phyloP scores from a whole-genome alignment of 805 yeast genomes.

The Schizosaccharomyces cryophilus region DNA sequence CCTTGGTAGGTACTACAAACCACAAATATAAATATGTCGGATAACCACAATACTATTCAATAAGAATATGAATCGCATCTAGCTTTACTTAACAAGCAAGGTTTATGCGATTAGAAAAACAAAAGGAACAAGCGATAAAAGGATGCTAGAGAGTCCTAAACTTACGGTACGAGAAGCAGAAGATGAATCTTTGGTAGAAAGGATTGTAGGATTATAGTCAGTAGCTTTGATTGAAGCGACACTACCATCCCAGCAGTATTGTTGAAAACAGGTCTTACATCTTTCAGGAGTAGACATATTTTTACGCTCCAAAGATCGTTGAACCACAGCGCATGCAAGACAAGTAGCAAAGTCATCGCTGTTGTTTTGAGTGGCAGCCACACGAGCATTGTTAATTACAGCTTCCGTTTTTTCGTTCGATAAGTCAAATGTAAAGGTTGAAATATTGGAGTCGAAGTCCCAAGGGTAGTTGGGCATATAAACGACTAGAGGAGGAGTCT shows the following conservation, averaged over 20 bases:
- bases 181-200: background rate
- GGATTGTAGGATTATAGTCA: background rate
- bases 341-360: conserved; percentile 41
- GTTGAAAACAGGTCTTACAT: conserved; percentile 44
- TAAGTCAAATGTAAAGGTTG: conserved; percentile 45
- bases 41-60: too few species aligned
- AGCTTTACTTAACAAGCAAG: too few species aligned
- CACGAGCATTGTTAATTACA: conserved; percentile 53
- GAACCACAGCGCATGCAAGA: conserved; percentile 60
- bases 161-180: background rate
- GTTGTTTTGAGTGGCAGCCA: conserved; percentile 39
- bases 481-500: conserved; percentile 36
- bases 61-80: too few species aligned
- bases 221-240: background rate
- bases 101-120: too few species aligned
- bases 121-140: too few species aligned
- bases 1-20: too few species aligned
- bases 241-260: conserved; percentile 48
- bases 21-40: too few species aligned
- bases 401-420: conserved; percentile 28
- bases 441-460: conserved; percentile 41
- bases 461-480: conserved; percentile 53
- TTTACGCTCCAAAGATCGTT: conserved; percentile 50
- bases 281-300: conserved; percentile 35
- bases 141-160: too few species aligned